Evolutionary conservation across 306 rosid genomes (phyloP), one percentile per base, ranked within the genome.

Genomic region (Ormosia semicastrata): DNA sequence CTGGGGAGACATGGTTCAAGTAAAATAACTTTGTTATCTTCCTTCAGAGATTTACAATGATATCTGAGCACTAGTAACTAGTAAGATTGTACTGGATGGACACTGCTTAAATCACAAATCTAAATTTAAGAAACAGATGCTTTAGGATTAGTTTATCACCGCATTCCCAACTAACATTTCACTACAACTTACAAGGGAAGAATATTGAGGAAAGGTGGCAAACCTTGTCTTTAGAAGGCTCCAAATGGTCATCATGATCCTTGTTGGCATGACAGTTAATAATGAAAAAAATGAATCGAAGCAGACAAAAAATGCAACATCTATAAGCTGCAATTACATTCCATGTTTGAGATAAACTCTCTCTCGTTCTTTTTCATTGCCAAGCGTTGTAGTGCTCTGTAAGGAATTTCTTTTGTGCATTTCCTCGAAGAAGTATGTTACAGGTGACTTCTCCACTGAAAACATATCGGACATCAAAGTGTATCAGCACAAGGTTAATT

Each of bases 261-360:
- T 92, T 47, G 96, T 89, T 30, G 99, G 99, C 99, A 93, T 93
- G 88, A 95, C 77, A 74, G 99, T 95, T 88, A 95, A 83, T 76
- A 95, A 60, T n/a, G 99, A 93, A 76, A 95, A 89, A 92, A 95
- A 95, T 36, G 99, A 95, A 87, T 95, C 97, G 56, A 95, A 74
- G 91, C 99, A 95, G 88, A 95, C 97, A 50, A 95, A 95, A 92
- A 93, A 92, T 67, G 98, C 99, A 77, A 95, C 97, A 71, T 90
- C 87, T 85, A 95, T 95, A 80, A 95, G 99, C 99, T 95, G 99
- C 96, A 86, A 87, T 66, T 82, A 79, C 58, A 70, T 78, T 76
- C 73, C 70, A 81, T 56, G 75, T 73, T 41, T 81, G 60, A 89
- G 86, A 74, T 70, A 95, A 86, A 95, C 98, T 82, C 90, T 92